Evolutionary conservation across 352 stramenopile genomes (phyloP).

Genomic region (Pythium phragmitis): DNA sequence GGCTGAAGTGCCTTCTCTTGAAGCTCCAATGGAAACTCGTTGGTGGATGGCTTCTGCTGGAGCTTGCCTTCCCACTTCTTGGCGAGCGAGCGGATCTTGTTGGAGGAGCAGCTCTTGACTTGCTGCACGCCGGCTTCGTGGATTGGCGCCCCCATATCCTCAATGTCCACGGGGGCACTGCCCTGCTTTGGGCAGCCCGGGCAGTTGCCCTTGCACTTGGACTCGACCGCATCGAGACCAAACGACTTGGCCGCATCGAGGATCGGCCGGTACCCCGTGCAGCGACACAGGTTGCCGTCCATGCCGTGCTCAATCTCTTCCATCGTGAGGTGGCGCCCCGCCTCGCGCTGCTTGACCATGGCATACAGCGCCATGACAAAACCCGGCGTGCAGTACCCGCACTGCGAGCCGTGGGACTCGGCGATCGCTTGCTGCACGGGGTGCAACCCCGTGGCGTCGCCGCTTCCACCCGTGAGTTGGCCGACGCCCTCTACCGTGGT

Average conservation of each 20-base stretch:
- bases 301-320: conserved; percentile 92
- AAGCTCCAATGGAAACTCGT: conserved; percentile 61
- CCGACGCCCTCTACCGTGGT: conserved; percentile 73
- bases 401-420: conserved; percentile 93
- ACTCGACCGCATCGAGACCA: conserved; percentile 52
- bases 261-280: conserved; percentile 88
- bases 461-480: conserved; percentile 8
- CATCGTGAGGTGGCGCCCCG: conserved; percentile 66
- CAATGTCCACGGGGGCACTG: conserved; percentile 48
- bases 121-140: conserved; percentile 32
- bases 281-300: conserved; percentile 96
- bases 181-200: conserved; percentile 68
- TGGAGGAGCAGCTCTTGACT: conserved; percentile 61
- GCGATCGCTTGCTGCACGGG: conserved; percentile 88
- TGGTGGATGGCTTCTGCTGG: conserved; percentile 3
- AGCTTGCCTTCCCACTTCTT: conserved; percentile 35
- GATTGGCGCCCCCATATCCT: conserved; percentile 36
- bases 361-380: conserved; percentile 87
- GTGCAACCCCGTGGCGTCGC: conserved; percentile 54
- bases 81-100: conserved; percentile 60
- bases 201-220: conserved; percentile 66
- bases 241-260: conserved; percentile 88
- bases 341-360: conserved; percentile 79
- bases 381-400: conserved; percentile 91
- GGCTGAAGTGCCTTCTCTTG: conserved; percentile 49